Base-by-base conservation (phyloP, 2,329 filamentous ascomycete genomes). In the Sphaerulina vaccinii region DNA sequence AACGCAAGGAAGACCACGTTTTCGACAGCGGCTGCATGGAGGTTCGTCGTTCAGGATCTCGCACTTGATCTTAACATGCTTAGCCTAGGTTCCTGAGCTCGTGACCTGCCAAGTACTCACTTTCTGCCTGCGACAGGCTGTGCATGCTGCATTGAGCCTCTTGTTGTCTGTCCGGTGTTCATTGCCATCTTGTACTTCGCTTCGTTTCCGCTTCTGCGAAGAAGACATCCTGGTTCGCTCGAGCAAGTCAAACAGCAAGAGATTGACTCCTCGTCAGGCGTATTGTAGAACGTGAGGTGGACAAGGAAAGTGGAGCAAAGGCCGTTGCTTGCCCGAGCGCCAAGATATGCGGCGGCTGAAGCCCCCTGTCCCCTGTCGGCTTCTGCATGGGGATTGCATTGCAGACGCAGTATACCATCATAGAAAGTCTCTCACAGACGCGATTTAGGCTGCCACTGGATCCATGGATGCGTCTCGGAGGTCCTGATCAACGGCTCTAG, bases 21-120 rank as follows among this genome's bases (percentile, higher is more conserved):
- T 74, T 39, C 71, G 68, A 63, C 77, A 80, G 52, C 77, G 65
- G 51, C 74, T 74, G 59, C 77, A 80, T 13, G 72, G 70, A 22
- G 75, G 71, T 22, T 77, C 75, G 23, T 72, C 71, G 35, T 70
- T 66, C 52, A 73, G 70, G 75, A 79, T 79, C 48, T 79, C 73
- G 63, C 77, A 79, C 62, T 77, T 77, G 55, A 79, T 77, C 64
- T n/a, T n/a, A n/a, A n/a, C n/a, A n/a, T n/a, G n/a, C n/a, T n/a
- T n/a, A n/a, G n/a, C n/a, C n/a, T n/a, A n/a, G n/a, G n/a, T n/a
- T n/a, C n/a, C n/a, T n/a, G n/a, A n/a, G n/a, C n/a, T n/a, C n/a
- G n/a, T n/a, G n/a, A n/a, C n/a, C n/a, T n/a, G n/a, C n/a, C n/a
- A n/a, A n/a, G n/a, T n/a, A n/a, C n/a, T n/a, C n/a, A n/a, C n/a